A percentile compares a stretch with the other conserved stretches of the same genome.
Evolutionary conservation across 768 basidiomycete genomes (phyloP).

Genomic region (Kwoniella dejecticola): DNA sequence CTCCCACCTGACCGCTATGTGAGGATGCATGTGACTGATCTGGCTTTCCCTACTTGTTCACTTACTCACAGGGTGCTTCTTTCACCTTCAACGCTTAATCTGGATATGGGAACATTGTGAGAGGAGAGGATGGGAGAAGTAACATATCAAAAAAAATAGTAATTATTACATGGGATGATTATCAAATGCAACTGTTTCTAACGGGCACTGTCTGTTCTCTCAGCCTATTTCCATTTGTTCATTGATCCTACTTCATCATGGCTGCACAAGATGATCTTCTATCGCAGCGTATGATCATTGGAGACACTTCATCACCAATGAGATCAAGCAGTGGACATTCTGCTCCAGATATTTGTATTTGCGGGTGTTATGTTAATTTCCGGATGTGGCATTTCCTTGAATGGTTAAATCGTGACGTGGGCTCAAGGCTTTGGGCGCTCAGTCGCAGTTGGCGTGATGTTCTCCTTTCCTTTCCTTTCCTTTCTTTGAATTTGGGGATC

Average conservation of each 20-base stretch:
- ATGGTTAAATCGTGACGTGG: slow-evolving; percentile 3
- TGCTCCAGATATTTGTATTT: too few relatives aligned
- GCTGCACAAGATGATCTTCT: too few relatives aligned
- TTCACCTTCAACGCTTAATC: slow-evolving; percentile 58
- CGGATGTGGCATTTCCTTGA: background rate
- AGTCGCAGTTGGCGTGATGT: background rate
- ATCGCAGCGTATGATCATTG: too few relatives aligned
- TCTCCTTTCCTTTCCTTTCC: slow-evolving; percentile 1
- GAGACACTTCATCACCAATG: too few relatives aligned
- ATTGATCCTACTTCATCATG: too few relatives aligned
- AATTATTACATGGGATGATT: slow-evolving; percentile 8
- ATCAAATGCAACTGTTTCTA: slow-evolving; percentile 3
- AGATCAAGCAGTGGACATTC: too few relatives aligned
- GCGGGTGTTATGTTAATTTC: background rate
- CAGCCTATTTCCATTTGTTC: too few relatives aligned
- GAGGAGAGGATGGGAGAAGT: slow-evolving; percentile 9
- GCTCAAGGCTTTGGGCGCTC: background rate
- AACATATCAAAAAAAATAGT: slow-evolving; percentile 2
- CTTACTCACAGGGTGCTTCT: slow-evolving; percentile 47
- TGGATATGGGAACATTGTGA: slow-evolving; percentile 1
- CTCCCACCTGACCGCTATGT: background rate
- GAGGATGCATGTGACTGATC: background rate
- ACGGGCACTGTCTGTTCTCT: background rate
- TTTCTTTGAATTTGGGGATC: background rate
- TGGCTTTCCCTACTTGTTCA: too few relatives aligned